Evolutionary conservation across 2,329 filamentous ascomycete genomes (phyloP), one percentile per base, ranked within the genome.

Genomic region (Phialophora chinensis): DNA sequence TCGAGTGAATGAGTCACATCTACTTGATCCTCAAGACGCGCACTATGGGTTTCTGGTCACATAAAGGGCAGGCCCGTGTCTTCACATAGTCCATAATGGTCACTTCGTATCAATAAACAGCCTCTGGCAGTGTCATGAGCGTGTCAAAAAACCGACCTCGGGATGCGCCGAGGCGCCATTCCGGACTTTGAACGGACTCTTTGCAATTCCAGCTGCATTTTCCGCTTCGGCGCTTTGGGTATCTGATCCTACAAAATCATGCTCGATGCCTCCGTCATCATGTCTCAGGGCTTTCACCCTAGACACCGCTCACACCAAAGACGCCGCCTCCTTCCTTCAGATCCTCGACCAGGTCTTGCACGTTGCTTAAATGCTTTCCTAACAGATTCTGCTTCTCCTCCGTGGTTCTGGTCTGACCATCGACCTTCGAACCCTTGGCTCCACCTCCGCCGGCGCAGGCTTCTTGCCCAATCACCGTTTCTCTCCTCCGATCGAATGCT

Each of bases 311-410:
- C 7, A 66, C 66, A n/a, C 68, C 68, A 54, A 70, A 70, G n/a
- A 70, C 62, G 44, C 71, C 71, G 11, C 70, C 69, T 12, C 70
- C 70, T 76, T 91, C 91, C 71, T 89, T 88, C 73, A 97, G 80
- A 78, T 97, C 92, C 76, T 91, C 88, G 62, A 96, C 91, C 66
- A 96, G 83, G 72, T 93, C 91, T 69, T 93, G 91, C 29, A 96
- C 91, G 74, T 91, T 95, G 77, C 85, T 90, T 74, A 96, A 82
- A 77, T 95, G 91, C 71, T 87, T 85, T 52, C 90, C 91, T 47
- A 96, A 81, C 77, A 96, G 79, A 59, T 84, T 84, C 80, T 95
- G 91, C 81, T 97, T 97, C 77, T 96, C 91, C 71, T 90, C 88
- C 11, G 91, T 93, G 7, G 85, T 87, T 66, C 88, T 85, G n/a